Evolutionary conservation across 129 eudicot species (phyloP), one percentile per base, ranked within the genome.

Genomic region (Saussurea involucrata): DNA sequence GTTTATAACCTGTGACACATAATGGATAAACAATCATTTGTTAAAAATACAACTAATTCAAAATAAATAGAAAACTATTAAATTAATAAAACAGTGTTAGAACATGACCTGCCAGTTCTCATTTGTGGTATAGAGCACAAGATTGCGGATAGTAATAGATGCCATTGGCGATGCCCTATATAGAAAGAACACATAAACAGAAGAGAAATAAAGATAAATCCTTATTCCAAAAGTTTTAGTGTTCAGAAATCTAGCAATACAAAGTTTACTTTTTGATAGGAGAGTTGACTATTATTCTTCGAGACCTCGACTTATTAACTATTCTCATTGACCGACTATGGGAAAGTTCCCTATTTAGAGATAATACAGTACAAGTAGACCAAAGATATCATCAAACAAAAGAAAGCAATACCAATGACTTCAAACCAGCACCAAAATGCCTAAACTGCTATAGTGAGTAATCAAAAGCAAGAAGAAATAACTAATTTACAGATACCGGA

Each of bases 111-210:
- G 82, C 98, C 98, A 93, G 60, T 65, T 90, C 57, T 93, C 97
- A 66, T 93, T 87, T 72, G 98, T 93, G 24, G 98, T 90, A 82
- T 83, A 88, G 46, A 93, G 91, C 24, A 76, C 77, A 77, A 93
- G 97, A 75, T 89, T 90, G 63, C 91, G 92, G 34, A 93, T 89
- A 57, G 98, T 93, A 77, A 93, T 87, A 71, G 98, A 93, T 34
- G 98, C 98, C 97, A 93, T 88, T 4, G 98, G 98, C 32, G 95
- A 80, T 72, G 95, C 92, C 98, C 98, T 93, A 81, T 25, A 74
- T 71, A 76, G 49, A 61, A 84, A 17, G 20, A 57, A 76, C 49
- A 65, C 32, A 28, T 31, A 71, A 21, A 32, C 40, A 27, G 20
- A 74, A 53, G 15, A 72, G 2, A 46, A 3, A 40, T 40, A 46